phyloP scores from a whole-genome alignment of 2,329 filamentous ascomycete species.

The Colletotrichum lentis region DNA sequence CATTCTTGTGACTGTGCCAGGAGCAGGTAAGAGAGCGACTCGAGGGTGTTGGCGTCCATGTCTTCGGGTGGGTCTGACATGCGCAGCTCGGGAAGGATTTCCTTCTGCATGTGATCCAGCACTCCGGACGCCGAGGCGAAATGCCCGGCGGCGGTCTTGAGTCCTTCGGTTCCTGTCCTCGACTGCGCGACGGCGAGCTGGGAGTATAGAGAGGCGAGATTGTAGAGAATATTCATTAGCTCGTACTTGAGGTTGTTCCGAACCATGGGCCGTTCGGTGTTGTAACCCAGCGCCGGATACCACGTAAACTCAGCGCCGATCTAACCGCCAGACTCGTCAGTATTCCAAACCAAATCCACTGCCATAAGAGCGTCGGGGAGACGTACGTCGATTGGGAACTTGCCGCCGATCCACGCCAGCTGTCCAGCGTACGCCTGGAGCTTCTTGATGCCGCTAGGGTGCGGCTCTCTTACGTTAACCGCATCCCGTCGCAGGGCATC shows the following conservation, averaged over 20 bases:
- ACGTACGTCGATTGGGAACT: constrained; percentile 91
- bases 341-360: neutral
- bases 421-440: constrained; percentile 93
- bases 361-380: constrained; percentile 22
- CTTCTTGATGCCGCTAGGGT: constrained; percentile 84
- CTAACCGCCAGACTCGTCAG: constrained; percentile 52
- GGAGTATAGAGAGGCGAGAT: constrained; percentile 91
- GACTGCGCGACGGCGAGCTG: constrained; percentile 87
- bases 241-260: constrained; percentile 79
- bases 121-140: constrained; percentile 89
- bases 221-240: constrained; percentile 90
- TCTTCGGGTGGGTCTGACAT: constrained; percentile 87
- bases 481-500: constrained; percentile 85
- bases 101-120: constrained; percentile 77
- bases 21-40: constrained; percentile 82
- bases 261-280: constrained; percentile 75
- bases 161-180: constrained; percentile 78
- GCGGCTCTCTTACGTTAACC: constrained; percentile 87
- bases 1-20: constrained; percentile 96
- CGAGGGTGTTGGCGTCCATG: constrained; percentile 89
- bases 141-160: constrained; percentile 89
- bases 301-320: constrained; percentile 95
- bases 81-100: constrained; percentile 82
- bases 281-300: constrained; percentile 94
- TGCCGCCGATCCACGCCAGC: constrained; percentile 89